Base-by-base conservation (phyloP, 2,329 filamentous ascomycete species). In the Monilinia vaccinii-corymbosi region DNA sequence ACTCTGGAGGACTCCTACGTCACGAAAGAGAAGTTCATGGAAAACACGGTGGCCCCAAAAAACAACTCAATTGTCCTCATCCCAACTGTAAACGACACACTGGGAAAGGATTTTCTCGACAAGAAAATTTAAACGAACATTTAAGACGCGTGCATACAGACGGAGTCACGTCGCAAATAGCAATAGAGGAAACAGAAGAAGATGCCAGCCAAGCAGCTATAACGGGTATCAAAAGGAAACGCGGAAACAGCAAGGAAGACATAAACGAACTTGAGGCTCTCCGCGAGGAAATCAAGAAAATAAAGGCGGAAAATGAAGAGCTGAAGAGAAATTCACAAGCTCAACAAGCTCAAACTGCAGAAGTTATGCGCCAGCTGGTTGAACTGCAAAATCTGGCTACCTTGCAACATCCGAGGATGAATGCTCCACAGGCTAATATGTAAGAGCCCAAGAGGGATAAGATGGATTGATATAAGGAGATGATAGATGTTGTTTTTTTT, bases 81-180 rank as follows among this genome's bases (percentile, higher is more conserved):
- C 74, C 79, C 42, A 91, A 90, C 71, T 97, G 93, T 80, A 96
- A 96, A 73, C 87, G 93, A 42, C 89, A 91, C 70, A 86, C 84
- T 0, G 92, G 91, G 63, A 89, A 91, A 69, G 91, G 91, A 25
- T 97, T 97, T 73, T 95, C 92, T 10, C 85, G 93, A 53, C 89
- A 92, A 70, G 93, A 97, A 75, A 97, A 97, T 69, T 79, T 97
- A 4, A 91, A 93, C 71, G 93, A 97, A 75, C 93, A 97, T 74
- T 78, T 97, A 21, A 88, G 93, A 23, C 86, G 93, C 31, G 89
- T 95, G n/a, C 93, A 97, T 72, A 87, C 81, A 46, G 78, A 79
- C 51, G 75, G 77, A 45, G 74, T 71, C 32, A 71, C 75, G 6
- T 62, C 32, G 57, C 68, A 49, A 69, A 59, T 66, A 45, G 64